A percentile compares a stretch with the other conserved stretches of the same genome.
Conservation (phyloP, 139 green algal genomes). For the Yamagishiella unicocca region DNA sequence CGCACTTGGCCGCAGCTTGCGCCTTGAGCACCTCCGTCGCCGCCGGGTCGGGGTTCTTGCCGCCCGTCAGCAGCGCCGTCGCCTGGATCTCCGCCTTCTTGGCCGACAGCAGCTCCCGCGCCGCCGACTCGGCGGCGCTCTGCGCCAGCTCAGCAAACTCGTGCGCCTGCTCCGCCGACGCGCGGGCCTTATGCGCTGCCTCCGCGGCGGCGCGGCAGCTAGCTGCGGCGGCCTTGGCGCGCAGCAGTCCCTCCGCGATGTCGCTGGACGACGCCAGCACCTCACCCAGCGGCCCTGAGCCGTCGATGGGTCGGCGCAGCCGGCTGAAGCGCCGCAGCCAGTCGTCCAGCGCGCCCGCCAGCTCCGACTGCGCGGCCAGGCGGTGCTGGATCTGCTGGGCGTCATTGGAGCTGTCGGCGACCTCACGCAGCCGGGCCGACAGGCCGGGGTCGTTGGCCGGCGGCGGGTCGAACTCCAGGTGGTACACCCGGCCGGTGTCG, state of each 20-base stretch:
- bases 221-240: constrained; percentile 62
- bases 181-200: constrained; percentile 60
- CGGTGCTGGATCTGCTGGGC: constrained; percentile 67
- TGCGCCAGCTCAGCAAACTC: constrained; percentile 67
- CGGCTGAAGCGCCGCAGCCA: constrained; percentile 74
- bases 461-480: constrained; percentile 81
- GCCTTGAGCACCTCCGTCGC: constrained; percentile 75
- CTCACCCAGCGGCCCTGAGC: constrained; percentile 44
- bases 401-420: constrained; percentile 59
- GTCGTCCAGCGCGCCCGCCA: constrained; percentile 42
- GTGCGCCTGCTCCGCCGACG: constrained; percentile 61
- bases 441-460: constrained; percentile 73
- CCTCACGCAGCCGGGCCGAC: constrained; percentile 66
- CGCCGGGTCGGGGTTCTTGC: constrained; percentile 69
- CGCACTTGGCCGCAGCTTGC: constrained; percentile 74
- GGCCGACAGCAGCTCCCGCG: constrained; percentile 73
- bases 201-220: constrained; percentile 58
- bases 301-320: constrained; percentile 66
- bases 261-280: constrained; percentile 62
- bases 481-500: constrained; percentile 76
- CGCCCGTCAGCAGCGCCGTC: constrained; percentile 62
- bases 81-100: constrained; percentile 82
- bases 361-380: constrained; percentile 37
- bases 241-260: constrained; percentile 61
- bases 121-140: constrained; percentile 64